Evolutionary conservation across 306 rosid genomes (phyloP).

Genomic region (Cucumis melo): DNA sequence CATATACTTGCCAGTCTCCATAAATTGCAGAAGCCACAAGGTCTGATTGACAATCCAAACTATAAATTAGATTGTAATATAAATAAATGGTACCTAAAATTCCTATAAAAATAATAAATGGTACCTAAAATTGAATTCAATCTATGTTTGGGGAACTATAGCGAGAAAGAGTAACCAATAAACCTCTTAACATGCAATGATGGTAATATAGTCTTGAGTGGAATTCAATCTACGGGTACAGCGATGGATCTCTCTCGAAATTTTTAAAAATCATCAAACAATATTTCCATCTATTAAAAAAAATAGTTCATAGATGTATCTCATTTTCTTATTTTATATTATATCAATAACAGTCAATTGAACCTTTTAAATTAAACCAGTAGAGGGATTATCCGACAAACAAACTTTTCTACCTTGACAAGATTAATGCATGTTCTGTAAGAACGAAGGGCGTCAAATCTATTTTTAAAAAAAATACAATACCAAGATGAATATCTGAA

Average conservation of each 20-base stretch:
- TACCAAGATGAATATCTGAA: constrained; percentile 80
- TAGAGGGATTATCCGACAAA: not conserved
- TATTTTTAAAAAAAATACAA: constrained; percentile 1
- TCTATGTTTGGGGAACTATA: not conserved
- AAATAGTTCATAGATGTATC: not conserved
- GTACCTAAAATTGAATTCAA: not conserved
- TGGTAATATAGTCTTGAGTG: not conserved
- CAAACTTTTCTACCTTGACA: not conserved
- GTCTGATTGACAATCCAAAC: not conserved
- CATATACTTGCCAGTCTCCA: not conserved
- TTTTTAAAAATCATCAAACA: no score
- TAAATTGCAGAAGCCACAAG: not conserved
- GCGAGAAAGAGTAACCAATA: not conserved
- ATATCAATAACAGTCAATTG: not conserved
- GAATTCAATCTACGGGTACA: no score
- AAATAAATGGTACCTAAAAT: no score
- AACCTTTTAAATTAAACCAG: not conserved
- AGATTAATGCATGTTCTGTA: not conserved
- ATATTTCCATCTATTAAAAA: no score
- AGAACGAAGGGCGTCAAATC: not conserved
- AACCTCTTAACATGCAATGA: not conserved
- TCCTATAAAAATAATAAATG: not conserved
- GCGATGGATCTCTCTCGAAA: no score
- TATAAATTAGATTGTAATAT: not conserved
- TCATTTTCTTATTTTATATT: not conserved